Conservation (phyloP, 164 flowering plant genomes). For the Sedum album region DNA sequence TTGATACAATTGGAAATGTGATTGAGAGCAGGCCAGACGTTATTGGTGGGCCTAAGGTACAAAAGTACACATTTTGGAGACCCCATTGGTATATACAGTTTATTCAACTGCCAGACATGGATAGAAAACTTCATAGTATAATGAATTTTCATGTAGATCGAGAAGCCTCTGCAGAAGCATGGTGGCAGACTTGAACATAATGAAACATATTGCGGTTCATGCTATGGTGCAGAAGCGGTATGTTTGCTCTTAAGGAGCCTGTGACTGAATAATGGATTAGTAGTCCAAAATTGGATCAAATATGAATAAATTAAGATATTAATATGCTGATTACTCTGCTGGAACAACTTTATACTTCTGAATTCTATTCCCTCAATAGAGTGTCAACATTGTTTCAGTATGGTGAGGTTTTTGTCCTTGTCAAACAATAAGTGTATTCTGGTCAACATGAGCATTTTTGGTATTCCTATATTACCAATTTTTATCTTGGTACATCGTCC, state of each 20-base stretch:
- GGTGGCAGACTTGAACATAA: slow-evolving; percentile 79
- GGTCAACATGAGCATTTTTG: background rate
- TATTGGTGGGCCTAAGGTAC: slow-evolving; percentile 62
- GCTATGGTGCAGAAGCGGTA: slow-evolving; percentile 80
- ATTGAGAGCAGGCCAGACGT: slow-evolving; percentile 42
- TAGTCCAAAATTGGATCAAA: background rate
- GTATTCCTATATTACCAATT: background rate
- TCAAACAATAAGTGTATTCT: background rate
- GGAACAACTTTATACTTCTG: background rate
- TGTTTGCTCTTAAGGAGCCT: background rate
- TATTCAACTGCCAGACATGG: background rate
- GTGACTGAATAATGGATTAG: background rate
- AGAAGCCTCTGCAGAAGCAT: slow-evolving; percentile 66
- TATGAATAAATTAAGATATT: no score
- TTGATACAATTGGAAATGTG: slow-evolving; percentile 45
- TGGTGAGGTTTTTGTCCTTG: background rate
- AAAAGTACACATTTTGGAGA: slow-evolving; percentile 8
- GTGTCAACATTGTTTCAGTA: background rate
- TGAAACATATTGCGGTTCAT: slow-evolving; percentile 76
- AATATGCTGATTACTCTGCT: no score
- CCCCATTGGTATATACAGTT: background rate
- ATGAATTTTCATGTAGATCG: slow-evolving; percentile 36
- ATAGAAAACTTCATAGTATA: background rate
- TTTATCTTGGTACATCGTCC: background rate
- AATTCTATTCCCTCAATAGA: background rate